Evolutionary conservation across 1,284 basidiomycete species (phyloP).

Genomic region (Ceratobasidium sp.): DNA sequence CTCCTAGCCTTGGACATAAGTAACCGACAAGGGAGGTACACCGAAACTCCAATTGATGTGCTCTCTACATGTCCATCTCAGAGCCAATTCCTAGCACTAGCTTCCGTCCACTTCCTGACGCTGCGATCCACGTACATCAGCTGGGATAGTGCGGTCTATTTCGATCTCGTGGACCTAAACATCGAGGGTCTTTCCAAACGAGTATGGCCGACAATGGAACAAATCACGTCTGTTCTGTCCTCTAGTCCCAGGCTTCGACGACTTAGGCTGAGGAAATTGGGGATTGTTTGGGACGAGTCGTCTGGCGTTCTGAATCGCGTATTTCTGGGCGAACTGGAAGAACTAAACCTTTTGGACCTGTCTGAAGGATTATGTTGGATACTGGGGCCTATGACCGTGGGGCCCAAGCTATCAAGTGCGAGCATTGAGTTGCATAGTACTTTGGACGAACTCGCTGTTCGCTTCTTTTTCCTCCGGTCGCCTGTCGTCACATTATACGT

Average conservation of each 20-base stretch:
- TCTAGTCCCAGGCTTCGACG: background rate
- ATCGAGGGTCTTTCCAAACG: background rate
- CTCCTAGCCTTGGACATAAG: background rate
- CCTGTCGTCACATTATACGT: background rate
- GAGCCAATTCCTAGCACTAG: background rate
- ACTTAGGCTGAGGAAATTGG: background rate
- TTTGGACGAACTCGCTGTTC: background rate
- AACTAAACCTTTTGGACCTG: background rate
- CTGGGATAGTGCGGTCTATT: background rate
- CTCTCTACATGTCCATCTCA: background rate
- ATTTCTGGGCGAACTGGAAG: constrained; percentile 2
- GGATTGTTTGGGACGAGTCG: background rate
- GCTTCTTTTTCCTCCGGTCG: background rate
- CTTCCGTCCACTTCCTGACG: background rate
- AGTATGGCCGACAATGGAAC: background rate
- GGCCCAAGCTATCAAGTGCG: background rate
- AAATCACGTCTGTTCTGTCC: background rate
- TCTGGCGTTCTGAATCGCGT: background rate
- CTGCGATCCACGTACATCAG: background rate
- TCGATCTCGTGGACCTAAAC: background rate
- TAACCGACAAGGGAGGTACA: background rate
- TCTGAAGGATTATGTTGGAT: background rate
- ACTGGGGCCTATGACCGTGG: background rate
- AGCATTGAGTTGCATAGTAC: background rate
- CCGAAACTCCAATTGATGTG: background rate